These are phyloP conservation scores for Quercus agrifolia DNA, from an alignment of 306 rosid genomes.

Conservation along the genomic window DNA sequence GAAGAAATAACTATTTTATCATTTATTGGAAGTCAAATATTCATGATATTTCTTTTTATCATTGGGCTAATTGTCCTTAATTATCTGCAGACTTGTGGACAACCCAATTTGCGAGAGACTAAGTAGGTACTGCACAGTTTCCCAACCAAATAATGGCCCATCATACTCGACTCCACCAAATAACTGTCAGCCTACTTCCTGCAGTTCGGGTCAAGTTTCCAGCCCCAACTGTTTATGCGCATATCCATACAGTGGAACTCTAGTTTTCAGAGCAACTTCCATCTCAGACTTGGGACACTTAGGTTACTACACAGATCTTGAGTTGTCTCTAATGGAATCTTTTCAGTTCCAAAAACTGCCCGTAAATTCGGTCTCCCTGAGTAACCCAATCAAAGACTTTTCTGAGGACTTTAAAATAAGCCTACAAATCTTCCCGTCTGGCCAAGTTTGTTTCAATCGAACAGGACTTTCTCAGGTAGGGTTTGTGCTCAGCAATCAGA, in stretches of 20 bases:
- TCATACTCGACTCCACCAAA: conserved; percentile 22
- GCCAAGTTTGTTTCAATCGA: conserved; percentile 37
- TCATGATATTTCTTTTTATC: too few species aligned
- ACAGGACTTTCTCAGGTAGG: conserved; percentile 33
- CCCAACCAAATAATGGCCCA: conserved; percentile 6
- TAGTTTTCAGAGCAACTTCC: conserved; percentile 52
- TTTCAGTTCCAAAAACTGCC: conserved; percentile 9
- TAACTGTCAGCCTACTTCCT: conserved; percentile 33
- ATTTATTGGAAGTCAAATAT: too few species aligned
- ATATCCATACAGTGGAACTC: conserved; percentile 58
- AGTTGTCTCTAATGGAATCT: conserved; percentile 9
- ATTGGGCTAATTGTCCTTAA: not conserved
- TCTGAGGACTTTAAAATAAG: conserved; percentile 31
- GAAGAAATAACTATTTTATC: not conserved
- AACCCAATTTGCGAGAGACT: conserved; percentile 42
- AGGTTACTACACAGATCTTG: conserved; percentile 23
- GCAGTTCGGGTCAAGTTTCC: conserved; percentile 28
- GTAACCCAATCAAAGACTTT: conserved; percentile 19
- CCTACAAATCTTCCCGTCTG: conserved; percentile 50
- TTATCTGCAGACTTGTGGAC: conserved; percentile 41
- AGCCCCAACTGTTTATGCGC: conserved; percentile 75
- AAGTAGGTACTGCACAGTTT: conserved; percentile 36
- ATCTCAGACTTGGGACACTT: conserved; percentile 41
- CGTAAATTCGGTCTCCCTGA: conserved; percentile 50
- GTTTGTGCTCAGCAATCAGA: conserved; percentile 50